A percentile compares a stretch with the other conserved stretches of the same genome.
phyloP scores from a whole-genome alignment of 139 green algal genomes.

The Trebouxia sp. region DNA sequence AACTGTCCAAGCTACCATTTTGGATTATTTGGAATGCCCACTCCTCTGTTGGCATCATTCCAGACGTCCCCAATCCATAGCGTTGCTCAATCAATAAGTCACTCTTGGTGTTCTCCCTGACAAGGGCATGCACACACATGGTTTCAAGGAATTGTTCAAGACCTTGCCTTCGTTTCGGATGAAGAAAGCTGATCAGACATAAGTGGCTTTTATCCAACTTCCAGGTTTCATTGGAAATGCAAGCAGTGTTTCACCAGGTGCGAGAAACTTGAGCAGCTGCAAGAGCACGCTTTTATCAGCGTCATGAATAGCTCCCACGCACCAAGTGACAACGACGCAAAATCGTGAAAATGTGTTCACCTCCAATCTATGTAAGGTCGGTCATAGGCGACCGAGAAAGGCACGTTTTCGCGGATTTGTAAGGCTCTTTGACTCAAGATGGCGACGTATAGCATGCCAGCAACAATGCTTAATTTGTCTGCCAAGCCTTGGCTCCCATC shows the following conservation, averaged over 20 bases:
- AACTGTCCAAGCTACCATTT: background rate
- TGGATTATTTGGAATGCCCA: background rate
- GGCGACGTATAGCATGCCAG: background rate
- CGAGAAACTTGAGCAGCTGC: too few relatives aligned
- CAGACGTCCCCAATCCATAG: background rate
- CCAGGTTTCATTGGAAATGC: too few relatives aligned
- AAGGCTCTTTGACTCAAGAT: background rate
- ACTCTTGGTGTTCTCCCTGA: background rate
- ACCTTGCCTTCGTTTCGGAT: background rate
- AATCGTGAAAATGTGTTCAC: background rate
- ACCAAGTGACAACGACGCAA: background rate
- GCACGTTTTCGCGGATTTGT: slow-evolving; percentile 2
- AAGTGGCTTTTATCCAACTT: too few relatives aligned
- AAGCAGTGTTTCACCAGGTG: too few relatives aligned
- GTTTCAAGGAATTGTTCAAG: background rate
- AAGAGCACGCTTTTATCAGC: too few relatives aligned
- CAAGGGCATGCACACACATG: background rate
- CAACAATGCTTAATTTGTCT: background rate
- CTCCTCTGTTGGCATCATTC: background rate
- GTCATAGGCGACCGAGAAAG: background rate
- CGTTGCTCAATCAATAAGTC: background rate
- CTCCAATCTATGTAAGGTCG: slow-evolving; percentile 15
- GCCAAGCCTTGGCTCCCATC: background rate
- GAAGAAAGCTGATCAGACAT: background rate
- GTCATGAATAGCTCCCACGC: too few relatives aligned